Evolutionary conservation across 2,329 filamentous ascomycete genomes (phyloP).

Genomic region (Beauveria asiatica): DNA sequence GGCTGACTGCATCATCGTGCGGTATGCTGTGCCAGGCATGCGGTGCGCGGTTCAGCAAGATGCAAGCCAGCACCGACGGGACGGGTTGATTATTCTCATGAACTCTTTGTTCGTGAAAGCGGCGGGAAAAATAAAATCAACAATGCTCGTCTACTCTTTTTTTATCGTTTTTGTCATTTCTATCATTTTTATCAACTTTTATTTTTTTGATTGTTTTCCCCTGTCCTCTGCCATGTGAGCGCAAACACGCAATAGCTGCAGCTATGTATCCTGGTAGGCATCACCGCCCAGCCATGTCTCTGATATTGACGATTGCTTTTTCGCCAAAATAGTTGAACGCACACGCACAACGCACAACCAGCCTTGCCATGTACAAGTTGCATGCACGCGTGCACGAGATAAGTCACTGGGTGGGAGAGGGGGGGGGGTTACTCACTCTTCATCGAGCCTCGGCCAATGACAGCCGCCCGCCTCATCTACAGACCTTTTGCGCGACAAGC

Average conservation of each 20-base stretch:
- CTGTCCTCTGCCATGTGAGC: too few relatives aligned
- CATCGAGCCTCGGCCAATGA: background rate
- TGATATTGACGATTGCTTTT: too few relatives aligned
- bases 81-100: background rate
- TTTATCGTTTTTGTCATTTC: background rate
- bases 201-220: background rate
- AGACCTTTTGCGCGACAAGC: background rate
- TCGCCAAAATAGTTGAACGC: too few relatives aligned
- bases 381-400: background rate
- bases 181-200: background rate
- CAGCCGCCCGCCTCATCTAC: background rate
- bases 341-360: background rate
- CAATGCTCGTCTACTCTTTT: background rate
- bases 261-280: background rate
- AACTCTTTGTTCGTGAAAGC: too few relatives aligned
- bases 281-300: too few relatives aligned
- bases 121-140: too few relatives aligned
- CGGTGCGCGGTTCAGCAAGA: background rate
- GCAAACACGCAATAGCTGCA: background rate
- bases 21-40: background rate
- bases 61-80: background rate
- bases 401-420: background rate
- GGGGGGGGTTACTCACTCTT: too few relatives aligned
- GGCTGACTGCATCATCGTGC: constrained; percentile 6
- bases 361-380: background rate